phyloP scores from a whole-genome alignment of 306 rosid genomes.

The Vigna mungo region DNA sequence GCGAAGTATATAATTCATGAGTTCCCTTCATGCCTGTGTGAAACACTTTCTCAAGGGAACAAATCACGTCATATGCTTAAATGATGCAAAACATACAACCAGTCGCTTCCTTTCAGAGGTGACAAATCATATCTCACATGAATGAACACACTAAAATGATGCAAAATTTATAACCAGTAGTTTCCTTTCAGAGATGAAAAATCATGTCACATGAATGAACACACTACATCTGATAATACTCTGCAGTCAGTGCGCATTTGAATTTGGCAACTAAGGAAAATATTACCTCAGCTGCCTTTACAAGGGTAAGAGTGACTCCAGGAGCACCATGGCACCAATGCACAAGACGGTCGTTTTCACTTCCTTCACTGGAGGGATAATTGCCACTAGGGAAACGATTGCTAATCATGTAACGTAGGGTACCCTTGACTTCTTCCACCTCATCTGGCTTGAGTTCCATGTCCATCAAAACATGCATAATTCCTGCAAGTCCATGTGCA shows the following conservation, averaged over 20 bases:
- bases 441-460: slow-evolving; percentile 79
- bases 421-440: slow-evolving; percentile 79
- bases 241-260: background rate
- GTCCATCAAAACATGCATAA: slow-evolving; percentile 83
- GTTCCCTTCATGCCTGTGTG: background rate
- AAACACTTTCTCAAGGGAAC: no score
- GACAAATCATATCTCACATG: background rate
- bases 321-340: slow-evolving; percentile 99
- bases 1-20: background rate
- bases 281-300: slow-evolving; percentile 77
- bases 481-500: slow-evolving; percentile 92
- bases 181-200: background rate
- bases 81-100: background rate
- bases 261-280: slow-evolving; percentile 21
- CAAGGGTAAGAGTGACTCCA: slow-evolving; percentile 81
- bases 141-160: background rate
- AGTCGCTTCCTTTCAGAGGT: background rate
- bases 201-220: background rate
- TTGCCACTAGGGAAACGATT: slow-evolving; percentile 76
- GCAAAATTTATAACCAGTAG: background rate
- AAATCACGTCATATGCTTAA: no score
- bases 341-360: slow-evolving; percentile 74
- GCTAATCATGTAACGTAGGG: slow-evolving; percentile 69
- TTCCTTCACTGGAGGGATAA: slow-evolving; percentile 89
- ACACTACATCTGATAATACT: background rate